Evolutionary conservation across 31 red algal genomes (phyloP), one percentile per base, ranked within the genome.

Genomic region (Asparagopsis taxiformis): DNA sequence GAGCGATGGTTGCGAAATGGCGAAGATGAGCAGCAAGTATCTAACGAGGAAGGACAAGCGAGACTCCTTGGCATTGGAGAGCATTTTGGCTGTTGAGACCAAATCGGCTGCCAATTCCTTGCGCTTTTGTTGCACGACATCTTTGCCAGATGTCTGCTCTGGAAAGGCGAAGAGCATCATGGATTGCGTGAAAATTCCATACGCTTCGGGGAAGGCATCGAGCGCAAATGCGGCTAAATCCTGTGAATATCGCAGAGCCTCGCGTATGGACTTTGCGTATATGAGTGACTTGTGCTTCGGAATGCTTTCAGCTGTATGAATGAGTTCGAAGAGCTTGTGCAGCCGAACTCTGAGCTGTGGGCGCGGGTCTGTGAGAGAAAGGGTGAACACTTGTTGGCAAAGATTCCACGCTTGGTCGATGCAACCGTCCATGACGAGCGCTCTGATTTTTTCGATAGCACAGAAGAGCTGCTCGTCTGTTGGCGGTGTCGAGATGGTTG

Each of bases 171-270:
- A 77, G 17, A 87, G 55, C 82, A 87, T 77, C 82, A 87, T 87
- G 33, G 70, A 74, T 7, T 87, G 62, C 1, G 50, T 77, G 50
- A 87, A 87, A 21, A 70, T 59, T 9, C 31, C 44, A 61, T 87
- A 87, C 24, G 82, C 82, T 55, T 87, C 82, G 3, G 82, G 82
- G 38, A 87, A 87, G 5, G 82, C 70, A 57, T 87, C 67, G 8
- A 87, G 63, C 21, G 82, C 82, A 77, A 75, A 87, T 2, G 48
- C 31, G 8, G 82, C 82, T 22, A 87, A 71, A 23, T 87, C 37
- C 24, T 77, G 82, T 1, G 82, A 63, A 72, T 87, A 87, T 23
- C 33, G 26, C 38, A 87, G 43, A n/a, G 82, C 62, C 28, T 76
- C 36, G 9, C 65, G 32, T 24, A 77, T 32, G 10, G 70, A 59